Conservation (phyloP, 2,329 filamentous ascomycete species). For the Colletotrichum viniferum region DNA sequence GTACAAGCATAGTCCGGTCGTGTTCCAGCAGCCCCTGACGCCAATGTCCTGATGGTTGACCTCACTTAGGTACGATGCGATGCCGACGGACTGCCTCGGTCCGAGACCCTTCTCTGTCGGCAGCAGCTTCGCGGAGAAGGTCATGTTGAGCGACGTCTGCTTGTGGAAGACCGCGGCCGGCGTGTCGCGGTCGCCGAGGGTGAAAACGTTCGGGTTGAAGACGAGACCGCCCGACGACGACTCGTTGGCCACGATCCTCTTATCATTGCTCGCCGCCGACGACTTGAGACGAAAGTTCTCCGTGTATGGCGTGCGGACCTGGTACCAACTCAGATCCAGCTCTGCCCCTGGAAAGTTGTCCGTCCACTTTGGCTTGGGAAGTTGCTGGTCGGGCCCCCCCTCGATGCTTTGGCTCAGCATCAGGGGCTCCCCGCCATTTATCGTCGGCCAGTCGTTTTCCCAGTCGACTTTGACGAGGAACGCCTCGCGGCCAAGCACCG, state of each 20-base stretch:
- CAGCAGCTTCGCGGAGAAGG: conserved; percentile 27
- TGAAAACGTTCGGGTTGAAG: conserved; percentile 32
- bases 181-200: conserved; percentile 31
- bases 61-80: conserved; percentile 31
- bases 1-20: conserved; percentile 24
- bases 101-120: conserved; percentile 20
- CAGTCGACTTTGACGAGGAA: conserved; percentile 27
- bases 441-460: conserved; percentile 27
- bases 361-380: neutral
- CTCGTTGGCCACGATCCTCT: neutral
- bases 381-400: neutral
- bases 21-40: conserved; percentile 27
- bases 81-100: conserved; percentile 26
- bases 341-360: neutral
- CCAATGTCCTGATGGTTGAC: conserved; percentile 30
- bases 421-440: conserved; percentile 24
- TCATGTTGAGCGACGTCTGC: conserved; percentile 34
- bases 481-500: conserved; percentile 25
- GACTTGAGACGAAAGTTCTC: neutral
- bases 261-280: neutral
- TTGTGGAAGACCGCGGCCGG: conserved; percentile 31
- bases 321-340: conserved; percentile 6
- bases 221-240: conserved; percentile 27
- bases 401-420: conserved; percentile 5
- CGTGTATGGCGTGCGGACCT: conserved; percentile 13